phyloP scores from a whole-genome alignment of 108 stramenopile genomes.

The Discostella pseudostelligera region DNA sequence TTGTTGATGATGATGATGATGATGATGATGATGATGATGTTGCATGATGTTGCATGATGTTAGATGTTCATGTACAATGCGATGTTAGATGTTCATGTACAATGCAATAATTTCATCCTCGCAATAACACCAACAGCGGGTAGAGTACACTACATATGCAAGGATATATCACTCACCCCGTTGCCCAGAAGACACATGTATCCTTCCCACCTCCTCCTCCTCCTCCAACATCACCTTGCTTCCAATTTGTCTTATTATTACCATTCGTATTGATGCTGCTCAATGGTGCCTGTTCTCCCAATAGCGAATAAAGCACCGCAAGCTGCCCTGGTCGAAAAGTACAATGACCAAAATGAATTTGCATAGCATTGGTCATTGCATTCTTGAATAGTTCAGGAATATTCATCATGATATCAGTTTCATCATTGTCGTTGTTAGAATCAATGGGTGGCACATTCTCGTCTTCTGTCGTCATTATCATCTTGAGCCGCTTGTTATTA shows the following conservation, averaged over 20 bases:
- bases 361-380: constrained; percentile 28
- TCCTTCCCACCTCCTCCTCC: constrained; percentile 57
- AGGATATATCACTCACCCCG: constrained; percentile 70
- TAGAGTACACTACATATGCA: too few species aligned
- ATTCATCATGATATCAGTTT: background rate
- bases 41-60: background rate
- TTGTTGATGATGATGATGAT: too few species aligned
- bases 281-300: background rate
- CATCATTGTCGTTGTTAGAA: constrained; percentile 1
- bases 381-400: constrained; percentile 11
- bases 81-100: background rate
- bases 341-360: constrained; percentile 40
- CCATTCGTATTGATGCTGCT: too few species aligned
- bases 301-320: constrained; percentile 21
- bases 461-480: background rate
- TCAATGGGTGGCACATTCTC: background rate
- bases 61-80: background rate
- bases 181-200: constrained; percentile 91
- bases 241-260: background rate
- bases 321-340: constrained; percentile 50
- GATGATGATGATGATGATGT: too few species aligned
- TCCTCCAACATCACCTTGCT: constrained; percentile 1
- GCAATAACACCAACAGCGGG: too few species aligned
- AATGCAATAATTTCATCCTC: background rate
- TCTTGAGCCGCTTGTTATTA: background rate